Base-by-base conservation (phyloP, 139 green algal genomes). In the Pleodorina starrii region DNA sequence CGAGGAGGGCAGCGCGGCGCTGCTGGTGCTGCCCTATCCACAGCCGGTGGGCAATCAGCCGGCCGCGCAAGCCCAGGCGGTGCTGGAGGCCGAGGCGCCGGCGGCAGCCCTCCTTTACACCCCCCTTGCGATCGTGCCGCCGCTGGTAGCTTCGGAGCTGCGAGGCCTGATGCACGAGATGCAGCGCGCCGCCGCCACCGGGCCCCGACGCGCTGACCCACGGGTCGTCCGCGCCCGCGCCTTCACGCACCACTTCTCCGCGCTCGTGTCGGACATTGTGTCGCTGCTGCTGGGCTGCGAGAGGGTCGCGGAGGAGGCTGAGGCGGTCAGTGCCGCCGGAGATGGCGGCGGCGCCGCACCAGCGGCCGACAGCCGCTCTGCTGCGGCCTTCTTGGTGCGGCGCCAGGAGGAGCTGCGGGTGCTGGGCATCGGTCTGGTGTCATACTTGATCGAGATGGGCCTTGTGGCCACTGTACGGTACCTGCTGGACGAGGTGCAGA, bases 341-440 rank as follows among this genome's bases (percentile, higher is more conserved):
- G 10, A 2, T 27, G 25, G 42, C 66, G n/a, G 14, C 32, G n/a
- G n/a, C n/a, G n/a, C n/a, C n/a, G n/a, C n/a, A n/a, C n/a, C n/a
- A n/a, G n/a, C n/a, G n/a, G n/a, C n/a, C n/a, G n/a, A n/a, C n/a
- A n/a, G n/a, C n/a, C n/a, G n/a, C n/a, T n/a, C n/a, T n/a, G n/a
- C n/a, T n/a, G n/a, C n/a, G n/a, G n/a, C n/a, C n/a, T n/a, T n/a
- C n/a, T n/a, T n/a, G n/a, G n/a, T n/a, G n/a, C n/a, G n/a, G 74
- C 74, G 43, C n/a, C 16, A 66, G 43, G 74, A 23, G 9, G 48
- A 69, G 48, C 91, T 96, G 66, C 79, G 86, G 40, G 48, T 51
- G 48, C 85, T 75, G 29, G 94, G 92, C 12, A 84, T 32, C 38
- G 92, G 96, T 44, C 91, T 96, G 84, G 36, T 95, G 5, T 72